These are phyloP conservation scores for Schizochytrium sp. DNA, from an alignment of 108 stramenopile genomes.

Conservation along the genomic window DNA sequence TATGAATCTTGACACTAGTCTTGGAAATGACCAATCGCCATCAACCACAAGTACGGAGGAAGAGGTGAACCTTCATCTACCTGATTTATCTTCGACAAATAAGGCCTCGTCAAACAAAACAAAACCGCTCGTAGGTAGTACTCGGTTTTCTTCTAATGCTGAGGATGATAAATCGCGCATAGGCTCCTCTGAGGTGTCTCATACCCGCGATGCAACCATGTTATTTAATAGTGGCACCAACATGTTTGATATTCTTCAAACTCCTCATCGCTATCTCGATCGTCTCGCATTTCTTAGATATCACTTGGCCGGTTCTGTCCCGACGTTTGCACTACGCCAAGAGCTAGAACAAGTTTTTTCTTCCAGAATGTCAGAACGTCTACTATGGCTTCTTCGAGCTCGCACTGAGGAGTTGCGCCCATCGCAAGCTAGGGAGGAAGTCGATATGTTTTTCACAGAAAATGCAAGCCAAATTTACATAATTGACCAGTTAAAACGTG, in stretches of 20 bases:
- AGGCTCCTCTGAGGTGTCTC: too few species aligned
- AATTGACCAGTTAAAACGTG: constrained; percentile 11
- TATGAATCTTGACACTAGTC: too few species aligned
- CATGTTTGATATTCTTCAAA: background rate
- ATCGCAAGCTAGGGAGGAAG: background rate
- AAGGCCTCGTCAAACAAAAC: too few species aligned
- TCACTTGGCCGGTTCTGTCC: background rate
- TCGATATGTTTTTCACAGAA: background rate
- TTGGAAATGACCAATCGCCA: too few species aligned
- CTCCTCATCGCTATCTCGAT: background rate
- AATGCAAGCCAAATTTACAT: constrained; percentile 19
- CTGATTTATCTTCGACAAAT: too few species aligned
- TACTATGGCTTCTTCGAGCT: constrained; percentile 1
- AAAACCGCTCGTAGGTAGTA: too few species aligned
- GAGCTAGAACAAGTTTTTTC: constrained; percentile 6
- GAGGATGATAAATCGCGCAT: too few species aligned
- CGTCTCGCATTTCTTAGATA: background rate
- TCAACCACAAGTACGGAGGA: too few species aligned
- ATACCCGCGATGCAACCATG: background rate
- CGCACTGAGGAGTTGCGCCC: constrained; percentile 23
- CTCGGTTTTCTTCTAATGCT: too few species aligned
- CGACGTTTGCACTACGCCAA: constrained; percentile 17
- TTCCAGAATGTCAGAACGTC: background rate
- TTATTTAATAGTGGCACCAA: background rate
- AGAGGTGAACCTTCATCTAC: too few species aligned